Base-by-base conservation (phyloP, 2,329 filamentous ascomycete genomes). In the Colletotrichum sidae region DNA sequence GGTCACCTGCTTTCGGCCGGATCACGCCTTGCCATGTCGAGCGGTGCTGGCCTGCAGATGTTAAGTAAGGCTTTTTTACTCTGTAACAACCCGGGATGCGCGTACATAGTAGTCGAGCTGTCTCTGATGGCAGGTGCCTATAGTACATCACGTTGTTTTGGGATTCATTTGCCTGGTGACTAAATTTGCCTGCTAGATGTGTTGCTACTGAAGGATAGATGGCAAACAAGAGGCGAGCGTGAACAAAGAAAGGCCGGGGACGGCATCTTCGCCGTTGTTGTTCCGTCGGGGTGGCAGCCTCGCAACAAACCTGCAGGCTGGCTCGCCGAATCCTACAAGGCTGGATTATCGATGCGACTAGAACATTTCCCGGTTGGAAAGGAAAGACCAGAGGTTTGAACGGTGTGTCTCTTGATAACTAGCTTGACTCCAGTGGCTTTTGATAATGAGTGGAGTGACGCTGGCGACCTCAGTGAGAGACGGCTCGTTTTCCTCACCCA, bases 341-440 rank as follows among this genome's bases (percentile, higher is more conserved):
- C 63, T 66, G 58, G 44, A 57, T 53, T 42, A 49, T 15, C 8
- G 37, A 34, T 15, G 39, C 38, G 47, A 53, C 58, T 57, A 17
- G 58, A 59, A 57, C 62, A 37, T 44, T 39, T 46, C 63, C 60
- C 53, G 37, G 47, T 37, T 17, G 33, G 25, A 35, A 50, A 39
- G 47, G 15, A 3, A 35, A 15, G n/a, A 33, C 47, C n/a, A 49
- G 58, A 53, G 15, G 42, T 53, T 53, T 15, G 53, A 42, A 49
- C 55, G 63, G 63, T 66, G 58, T 63, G 47, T 57, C 58, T 55
- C 52, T 62, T 57, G 45, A 46, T 12, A 47, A 49, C 15, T 15
- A 15, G 15, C 15, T 15, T 15, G 15, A 15, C 15, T 15, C 15
- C 15, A 15, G 15, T 15, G 15, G 15, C 58, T 55, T 47, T 62